These are phyloP conservation scores for Deinandra increscens DNA, from an alignment of 129 eudicot genomes.

Conservation along the genomic window DNA sequence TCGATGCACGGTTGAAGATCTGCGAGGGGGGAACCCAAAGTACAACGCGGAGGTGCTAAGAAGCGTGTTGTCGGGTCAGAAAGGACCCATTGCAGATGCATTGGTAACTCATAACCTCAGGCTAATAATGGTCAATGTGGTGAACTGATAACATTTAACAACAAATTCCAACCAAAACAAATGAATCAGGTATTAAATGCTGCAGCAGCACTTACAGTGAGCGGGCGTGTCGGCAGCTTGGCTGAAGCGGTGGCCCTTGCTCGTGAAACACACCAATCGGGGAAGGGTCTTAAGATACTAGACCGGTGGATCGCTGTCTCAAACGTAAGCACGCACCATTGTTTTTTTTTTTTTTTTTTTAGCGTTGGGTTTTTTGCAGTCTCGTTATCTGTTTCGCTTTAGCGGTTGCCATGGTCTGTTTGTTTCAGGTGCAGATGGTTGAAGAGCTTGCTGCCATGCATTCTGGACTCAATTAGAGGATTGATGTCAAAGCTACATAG, in stretches of 20 bases:
- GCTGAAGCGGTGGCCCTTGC: conserved; percentile 78
- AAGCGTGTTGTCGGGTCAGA: conserved; percentile 61
- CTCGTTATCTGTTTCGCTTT: neutral
- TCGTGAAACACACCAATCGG: conserved; percentile 65
- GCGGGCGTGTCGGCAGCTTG: conserved; percentile 56
- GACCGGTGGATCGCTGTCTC: conserved; percentile 56
- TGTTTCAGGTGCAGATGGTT: conserved; percentile 22
- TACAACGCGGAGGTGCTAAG: conserved; percentile 62
- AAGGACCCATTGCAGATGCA: conserved; percentile 87
- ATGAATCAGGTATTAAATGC: conserved; percentile 74
- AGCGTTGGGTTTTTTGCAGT: too few relatives aligned
- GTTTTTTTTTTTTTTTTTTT: neutral
- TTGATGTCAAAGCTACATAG: neutral
- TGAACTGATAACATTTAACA: neutral
- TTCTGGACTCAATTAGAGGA: conserved; percentile 3
- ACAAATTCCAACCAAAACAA: conserved; percentile 4
- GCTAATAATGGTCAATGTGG: neutral
- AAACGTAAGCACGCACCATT: conserved; percentile 38
- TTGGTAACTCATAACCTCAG: conserved; percentile 46
- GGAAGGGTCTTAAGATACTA: conserved; percentile 59
- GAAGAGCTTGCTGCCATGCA: conserved; percentile 5
- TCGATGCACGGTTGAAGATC: conserved; percentile 65
- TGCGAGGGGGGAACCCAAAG: conserved; percentile 69
- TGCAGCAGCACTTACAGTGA: conserved; percentile 76
- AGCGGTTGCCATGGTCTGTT: neutral